Evolutionary conservation across 2,329 filamentous ascomycete genomes (phyloP).

Genomic region (Penicillium sp.): DNA sequence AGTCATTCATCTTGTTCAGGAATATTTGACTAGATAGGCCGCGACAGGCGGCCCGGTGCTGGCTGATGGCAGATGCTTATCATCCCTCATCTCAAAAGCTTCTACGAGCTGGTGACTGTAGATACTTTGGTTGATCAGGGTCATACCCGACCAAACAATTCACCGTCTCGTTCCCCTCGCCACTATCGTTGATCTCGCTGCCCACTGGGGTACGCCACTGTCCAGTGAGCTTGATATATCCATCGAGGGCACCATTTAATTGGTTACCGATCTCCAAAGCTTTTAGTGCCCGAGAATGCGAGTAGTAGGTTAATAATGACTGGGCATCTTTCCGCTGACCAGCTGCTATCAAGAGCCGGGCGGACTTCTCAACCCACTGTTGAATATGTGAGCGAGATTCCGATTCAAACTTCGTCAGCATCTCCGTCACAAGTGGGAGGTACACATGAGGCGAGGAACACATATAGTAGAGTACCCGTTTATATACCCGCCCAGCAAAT

Average conservation of each 20-base stretch:
- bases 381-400: not conserved
- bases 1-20: no score
- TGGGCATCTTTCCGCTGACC: not conserved
- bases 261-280: not conserved
- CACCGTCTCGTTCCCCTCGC: not conserved
- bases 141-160: not conserved
- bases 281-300: not conserved
- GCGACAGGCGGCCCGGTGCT: no score
- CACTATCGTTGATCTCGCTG: not conserved
- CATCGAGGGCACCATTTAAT: not conserved
- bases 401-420: not conserved
- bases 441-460: not conserved
- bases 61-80: no score
- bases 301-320: not conserved
- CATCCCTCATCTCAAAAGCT: no score
- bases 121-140: not conserved
- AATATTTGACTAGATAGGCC: no score
- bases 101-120: not conserved
- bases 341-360: not conserved
- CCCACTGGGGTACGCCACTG: not conserved
- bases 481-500: not conserved
- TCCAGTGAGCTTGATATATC: not conserved
- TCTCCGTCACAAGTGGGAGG: not conserved
- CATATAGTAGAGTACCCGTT: not conserved
- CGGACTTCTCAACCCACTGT: not conserved